These are phyloP conservation scores for Allium fistulosum DNA, from an alignment of 106 monocot genomes.

Conservation along the genomic window DNA sequence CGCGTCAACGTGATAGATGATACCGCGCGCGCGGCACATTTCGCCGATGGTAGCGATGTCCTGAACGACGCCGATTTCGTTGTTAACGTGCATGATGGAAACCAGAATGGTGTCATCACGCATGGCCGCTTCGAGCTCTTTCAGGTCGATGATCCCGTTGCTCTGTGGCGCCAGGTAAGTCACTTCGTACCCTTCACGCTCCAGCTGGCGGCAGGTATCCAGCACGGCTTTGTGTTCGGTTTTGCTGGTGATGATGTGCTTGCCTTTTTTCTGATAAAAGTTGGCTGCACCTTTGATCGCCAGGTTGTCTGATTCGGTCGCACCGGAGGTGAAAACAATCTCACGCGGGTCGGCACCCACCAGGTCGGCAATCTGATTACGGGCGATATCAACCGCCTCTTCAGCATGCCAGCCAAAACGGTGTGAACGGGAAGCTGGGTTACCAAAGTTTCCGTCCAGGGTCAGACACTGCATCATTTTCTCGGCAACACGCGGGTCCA, in stretches of 20 bases:
- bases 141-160: conserved; percentile 77
- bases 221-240: conserved; percentile 99
- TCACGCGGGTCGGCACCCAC: conserved; percentile 77
- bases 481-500: conserved; percentile 92
- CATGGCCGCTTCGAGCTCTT: conserved; percentile 44
- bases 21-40: conserved; percentile 62
- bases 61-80: conserved; percentile 94
- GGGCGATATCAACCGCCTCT: conserved; percentile 78
- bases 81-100: conserved; percentile 92
- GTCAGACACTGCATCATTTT: conserved; percentile 91
- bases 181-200: conserved; percentile 89
- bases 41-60: conserved; percentile 71
- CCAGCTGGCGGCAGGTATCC: conserved; percentile 90
- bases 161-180: conserved; percentile 75
- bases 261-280: conserved; percentile 65
- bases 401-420: conserved; percentile 99
- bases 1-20: conserved; percentile 77
- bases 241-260: conserved; percentile 87
- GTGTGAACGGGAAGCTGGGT: conserved; percentile 96
- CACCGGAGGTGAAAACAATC: conserved; percentile 96
- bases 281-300: conserved; percentile 83
- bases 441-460: conserved; percentile 78
- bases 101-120: conserved; percentile 86
- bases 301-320: conserved; percentile 97
- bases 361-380: conserved; percentile 63